Base-by-base conservation (phyloP, 345 rosid genomes). In the Syzygium aromaticum region DNA sequence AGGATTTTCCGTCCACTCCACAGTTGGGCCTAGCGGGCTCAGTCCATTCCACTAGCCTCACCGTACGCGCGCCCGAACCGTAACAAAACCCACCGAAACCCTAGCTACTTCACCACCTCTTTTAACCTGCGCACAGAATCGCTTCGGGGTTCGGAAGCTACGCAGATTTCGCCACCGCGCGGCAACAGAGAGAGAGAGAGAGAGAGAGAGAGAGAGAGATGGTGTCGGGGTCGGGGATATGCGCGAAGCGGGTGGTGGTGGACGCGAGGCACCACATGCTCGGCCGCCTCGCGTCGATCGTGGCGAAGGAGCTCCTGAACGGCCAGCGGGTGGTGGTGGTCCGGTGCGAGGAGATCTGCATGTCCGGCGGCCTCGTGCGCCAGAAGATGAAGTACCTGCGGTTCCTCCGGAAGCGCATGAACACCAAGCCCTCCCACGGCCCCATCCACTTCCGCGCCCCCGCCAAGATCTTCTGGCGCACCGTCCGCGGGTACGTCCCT, bases 341-440 rank as follows among this genome's bases (percentile, higher is more conserved):
- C 6, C 89, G 98, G 78, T 97, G 98, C 86, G 98, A 97, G 91
- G 96, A 95, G 95, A 94, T 96, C 30, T 93, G 99, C 89, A 67
- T 97, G 85, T 96, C 97, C 2, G 98, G 98, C n/a, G 99, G 96
- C 0, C 92, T 97, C 28, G 98, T 95, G 38, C 87, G 99, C 15
- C 96, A 97, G 94, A 97, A 97, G 90, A 96, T 96, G 98, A 97
- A 97, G 94, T 96, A 94, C 92, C 84, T 95, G 94, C 87, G 99
- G 85, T 97, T 97, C 89, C 95, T 97, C 30, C 93, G 99, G 87
- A 94, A 96, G 91, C 96, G 97, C 49, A 97, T 96, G 98, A 96
- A 96, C 93, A 97, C 99, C 43, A 97, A 97, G 86, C 99, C 99
- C 46, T 97, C 99, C 64, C 98, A 96, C 22, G 99, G 99, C 53